phyloP scores from a whole-genome alignment of 2,329 filamentous ascomycete species.

The Aspergillus novofumigatus region DNA sequence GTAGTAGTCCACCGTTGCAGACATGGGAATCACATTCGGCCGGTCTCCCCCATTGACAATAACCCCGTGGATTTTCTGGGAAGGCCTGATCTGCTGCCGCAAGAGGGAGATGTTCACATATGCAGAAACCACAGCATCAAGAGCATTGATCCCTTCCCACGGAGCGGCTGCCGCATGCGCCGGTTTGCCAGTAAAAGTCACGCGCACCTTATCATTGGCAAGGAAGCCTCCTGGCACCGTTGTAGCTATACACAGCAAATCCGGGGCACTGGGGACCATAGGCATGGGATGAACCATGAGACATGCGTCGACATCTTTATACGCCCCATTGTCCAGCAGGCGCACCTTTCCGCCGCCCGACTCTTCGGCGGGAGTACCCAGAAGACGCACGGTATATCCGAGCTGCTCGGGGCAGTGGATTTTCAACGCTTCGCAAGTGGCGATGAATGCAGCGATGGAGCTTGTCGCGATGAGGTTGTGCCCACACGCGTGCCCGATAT shows the following conservation, averaged over 20 bases:
- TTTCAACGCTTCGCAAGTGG: conserved; percentile 27
- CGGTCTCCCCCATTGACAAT: conserved; percentile 51
- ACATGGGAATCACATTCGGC: conserved; percentile 55
- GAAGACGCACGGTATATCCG: conserved; percentile 28
- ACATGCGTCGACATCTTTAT: conserved; percentile 33
- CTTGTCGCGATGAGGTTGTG: conserved; percentile 31
- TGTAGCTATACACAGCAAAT: conserved; percentile 20
- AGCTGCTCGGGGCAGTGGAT: conserved; percentile 4
- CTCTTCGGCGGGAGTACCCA: conserved; percentile 36
- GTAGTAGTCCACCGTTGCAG: conserved; percentile 42
- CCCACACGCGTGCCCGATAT: conserved; percentile 35
- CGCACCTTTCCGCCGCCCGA: conserved; percentile 34
- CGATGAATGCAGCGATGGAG: conserved; percentile 34
- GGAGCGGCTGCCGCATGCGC: conserved; percentile 54
- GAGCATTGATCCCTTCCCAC: conserved; percentile 56
- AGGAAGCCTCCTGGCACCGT: conserved; percentile 24
- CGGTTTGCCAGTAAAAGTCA: conserved; percentile 47
- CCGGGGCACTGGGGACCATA: conserved; percentile 19
- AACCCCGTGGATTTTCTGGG: conserved; percentile 49
- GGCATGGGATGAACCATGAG: conserved; percentile 39
- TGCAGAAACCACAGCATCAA: conserved; percentile 52
- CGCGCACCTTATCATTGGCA: conserved; percentile 28
- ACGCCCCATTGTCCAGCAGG: conserved; percentile 41
- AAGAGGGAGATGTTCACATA: conserved; percentile 46
- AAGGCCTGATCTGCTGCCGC: conserved; percentile 52